These are phyloP conservation scores for Trichoderma sp. DNA, from an alignment of 2,329 filamentous ascomycete genomes.

Conservation along the genomic window DNA sequence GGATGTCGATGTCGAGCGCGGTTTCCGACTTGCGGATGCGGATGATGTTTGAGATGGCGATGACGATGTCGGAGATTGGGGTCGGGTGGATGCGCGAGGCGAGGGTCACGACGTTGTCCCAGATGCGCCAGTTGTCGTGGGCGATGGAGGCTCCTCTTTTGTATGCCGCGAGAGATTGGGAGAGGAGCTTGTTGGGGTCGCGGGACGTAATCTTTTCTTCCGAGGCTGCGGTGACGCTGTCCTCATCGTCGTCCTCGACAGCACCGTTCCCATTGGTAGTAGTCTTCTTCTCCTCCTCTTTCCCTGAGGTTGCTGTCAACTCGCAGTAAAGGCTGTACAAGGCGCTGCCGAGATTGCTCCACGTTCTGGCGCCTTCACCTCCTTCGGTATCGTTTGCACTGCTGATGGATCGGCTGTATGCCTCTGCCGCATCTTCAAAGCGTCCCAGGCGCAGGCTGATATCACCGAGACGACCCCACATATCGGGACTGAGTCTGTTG, in stretches of 20 bases:
- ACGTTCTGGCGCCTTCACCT: constrained; percentile 84
- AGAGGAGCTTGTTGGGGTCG: constrained; percentile 60
- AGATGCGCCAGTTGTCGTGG: constrained; percentile 85
- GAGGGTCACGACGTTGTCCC: constrained; percentile 93
- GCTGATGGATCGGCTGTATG: constrained; percentile 79
- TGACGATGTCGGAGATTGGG: constrained; percentile 69
- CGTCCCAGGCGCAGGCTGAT: constrained; percentile 74
- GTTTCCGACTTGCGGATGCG: constrained; percentile 75
- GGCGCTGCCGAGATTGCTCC: constrained; percentile 89
- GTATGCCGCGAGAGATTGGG: constrained; percentile 77
- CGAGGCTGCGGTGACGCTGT: constrained; percentile 20
- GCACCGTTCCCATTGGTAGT: constrained; percentile 24
- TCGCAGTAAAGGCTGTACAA: constrained; percentile 67
- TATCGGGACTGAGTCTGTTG: constrained; percentile 75
- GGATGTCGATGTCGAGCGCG: constrained; percentile 70
- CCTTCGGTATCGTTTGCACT: constrained; percentile 59
- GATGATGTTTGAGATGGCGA: constrained; percentile 71
- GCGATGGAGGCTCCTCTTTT: constrained; percentile 83
- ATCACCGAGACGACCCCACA: constrained; percentile 90
- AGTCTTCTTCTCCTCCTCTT: constrained; percentile 22
- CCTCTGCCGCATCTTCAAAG: constrained; percentile 76
- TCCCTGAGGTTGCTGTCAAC: constrained; percentile 41
- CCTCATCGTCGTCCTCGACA: constrained; percentile 32
- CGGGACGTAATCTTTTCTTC: constrained; percentile 26
- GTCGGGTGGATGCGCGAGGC: constrained; percentile 74